Base-by-base conservation (phyloP, 75 land plant species). In the Cryptomeria japonica region DNA sequence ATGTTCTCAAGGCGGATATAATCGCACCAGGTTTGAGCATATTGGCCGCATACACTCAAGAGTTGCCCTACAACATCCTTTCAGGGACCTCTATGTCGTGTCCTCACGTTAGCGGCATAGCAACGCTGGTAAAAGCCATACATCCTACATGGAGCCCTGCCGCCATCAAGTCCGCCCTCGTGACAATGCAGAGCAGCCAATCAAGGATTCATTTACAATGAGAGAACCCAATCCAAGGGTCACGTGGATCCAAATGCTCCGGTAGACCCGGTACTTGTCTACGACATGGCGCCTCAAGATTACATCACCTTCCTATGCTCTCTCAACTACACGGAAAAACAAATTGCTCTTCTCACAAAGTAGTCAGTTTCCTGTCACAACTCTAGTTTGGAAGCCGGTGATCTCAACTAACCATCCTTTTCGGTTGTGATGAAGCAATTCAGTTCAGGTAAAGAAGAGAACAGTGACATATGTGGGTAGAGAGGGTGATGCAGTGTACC, bases 151-250 rank as follows among this genome's bases (percentile, higher is more conserved):
- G 91, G 91, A 88, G 87, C 32, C 91, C 91, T 3, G 87, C 91
- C 38, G 7, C 47, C 47, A 46, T 46, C 47, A 46, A 46, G 47
- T 46, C 47, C 47, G 8, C 47, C 7, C 47, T 87, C 89, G 25
- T 36, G 89, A 88, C 89, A 85, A 85, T 49, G 32, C 16, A 51
- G 42, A 64, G 76, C 39, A 34, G 72, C 86, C 41, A 37, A 87
- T 61, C 68, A 61, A 18, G 46, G 96, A 95, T 86, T 89, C 90
- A 15, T 89, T 90, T 39, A 94, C 94, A 64, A 91, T 92, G 39
- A 86, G 76, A 87, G 83, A 90, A 3, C 90, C 95, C 73, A 94
- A 94, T 32, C 92, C 97, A 90, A 95, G 10, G 97, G 96, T 8
- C 94, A 93, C 75, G 94, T 93, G 39, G 87, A 94, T 88, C 95